phyloP scores from a whole-genome alignment of 2,329 filamentous ascomycete species.

The Pseudopithomyces maydicus region DNA sequence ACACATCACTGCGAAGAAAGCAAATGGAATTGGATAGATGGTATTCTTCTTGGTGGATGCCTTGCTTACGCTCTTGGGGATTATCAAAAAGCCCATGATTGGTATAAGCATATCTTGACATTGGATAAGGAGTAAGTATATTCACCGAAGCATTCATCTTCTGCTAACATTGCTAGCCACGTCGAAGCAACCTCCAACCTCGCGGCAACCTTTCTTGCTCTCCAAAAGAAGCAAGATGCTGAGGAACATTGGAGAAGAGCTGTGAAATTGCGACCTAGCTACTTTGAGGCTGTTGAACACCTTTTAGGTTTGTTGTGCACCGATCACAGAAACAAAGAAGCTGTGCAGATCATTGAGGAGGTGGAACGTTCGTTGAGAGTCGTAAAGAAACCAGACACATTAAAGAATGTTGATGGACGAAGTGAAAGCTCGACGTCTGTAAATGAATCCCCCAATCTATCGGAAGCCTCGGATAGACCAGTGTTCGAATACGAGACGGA shows the following conservation, averaged over 20 bases:
- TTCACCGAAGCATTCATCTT: slow-evolving; percentile 12
- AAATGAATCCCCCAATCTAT: slow-evolving; percentile 59
- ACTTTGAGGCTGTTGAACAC: slow-evolving; percentile 95
- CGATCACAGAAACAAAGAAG: slow-evolving; percentile 80
- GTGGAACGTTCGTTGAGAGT: slow-evolving; percentile 75
- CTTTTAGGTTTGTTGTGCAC: slow-evolving; percentile 85
- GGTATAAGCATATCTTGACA: slow-evolving; percentile 71
- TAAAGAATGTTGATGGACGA: slow-evolving; percentile 57
- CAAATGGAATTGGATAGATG: slow-evolving; percentile 75
- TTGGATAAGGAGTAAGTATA: slow-evolving; percentile 59
- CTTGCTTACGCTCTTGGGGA: slow-evolving; percentile 87
- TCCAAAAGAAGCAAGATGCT: slow-evolving; percentile 82
- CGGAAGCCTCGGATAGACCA: slow-evolving; percentile 61
- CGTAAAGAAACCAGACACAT: slow-evolving; percentile 52
- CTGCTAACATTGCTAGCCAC: slow-evolving; percentile 60
- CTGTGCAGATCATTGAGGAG: slow-evolving; percentile 83
- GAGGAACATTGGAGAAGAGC: slow-evolving; percentile 84
- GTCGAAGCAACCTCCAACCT: slow-evolving; percentile 94
- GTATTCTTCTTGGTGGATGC: slow-evolving; percentile 89
- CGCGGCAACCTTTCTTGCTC: slow-evolving; percentile 83
- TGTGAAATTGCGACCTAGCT: slow-evolving; percentile 81
- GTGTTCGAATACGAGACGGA: slow-evolving; percentile 59
- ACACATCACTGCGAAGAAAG: slow-evolving; percentile 47
- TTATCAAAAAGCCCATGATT: slow-evolving; percentile 76
- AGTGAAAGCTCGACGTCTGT: slow-evolving; percentile 66